phyloP scores from a whole-genome alignment of 1,284 basidiomycete species.

The Coniferiporia weirii region DNA sequence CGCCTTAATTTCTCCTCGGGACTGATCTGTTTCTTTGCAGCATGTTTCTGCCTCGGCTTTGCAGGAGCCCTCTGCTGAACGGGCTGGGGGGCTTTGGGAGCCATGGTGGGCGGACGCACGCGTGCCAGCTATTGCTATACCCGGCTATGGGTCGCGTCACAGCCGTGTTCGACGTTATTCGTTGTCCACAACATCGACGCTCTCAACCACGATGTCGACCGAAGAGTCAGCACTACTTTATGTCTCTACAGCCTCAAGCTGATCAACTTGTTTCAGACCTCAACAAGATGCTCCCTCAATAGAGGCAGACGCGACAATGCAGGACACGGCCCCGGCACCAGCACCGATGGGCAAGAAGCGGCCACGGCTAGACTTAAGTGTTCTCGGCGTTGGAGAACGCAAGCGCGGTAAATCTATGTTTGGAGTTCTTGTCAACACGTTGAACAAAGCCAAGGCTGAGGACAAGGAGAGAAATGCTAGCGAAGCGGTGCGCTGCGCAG shows the following conservation, averaged over 20 bases:
- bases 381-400: constrained; percentile 43
- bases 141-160: not conserved
- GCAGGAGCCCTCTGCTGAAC: not conserved
- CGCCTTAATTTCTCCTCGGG: constrained; percentile 59
- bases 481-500: constrained; percentile 57
- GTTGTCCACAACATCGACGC: constrained; percentile 17
- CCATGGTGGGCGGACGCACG: constrained; percentile 5
- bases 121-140: not conserved
- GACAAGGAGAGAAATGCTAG: constrained; percentile 73
- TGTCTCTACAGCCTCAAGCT: not conserved
- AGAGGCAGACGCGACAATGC: constrained; percentile 22
- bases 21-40: constrained; percentile 41
- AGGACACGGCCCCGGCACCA: constrained; percentile 18
- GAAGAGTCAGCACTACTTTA: constrained; percentile 39
- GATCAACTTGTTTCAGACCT: constrained; percentile 21
- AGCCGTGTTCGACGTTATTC: constrained; percentile 4
- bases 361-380: constrained; percentile 62
- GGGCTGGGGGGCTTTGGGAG: not conserved
- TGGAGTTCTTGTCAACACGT: constrained; percentile 70
- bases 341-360: constrained; percentile 45
- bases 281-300: constrained; percentile 29
- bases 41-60: constrained; percentile 13
- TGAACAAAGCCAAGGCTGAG: constrained; percentile 78
- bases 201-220: constrained; percentile 40
- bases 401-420: constrained; percentile 83